Base-by-base conservation (phyloP, 768 basidiomycete species). In the Termitomyces sp. region DNA sequence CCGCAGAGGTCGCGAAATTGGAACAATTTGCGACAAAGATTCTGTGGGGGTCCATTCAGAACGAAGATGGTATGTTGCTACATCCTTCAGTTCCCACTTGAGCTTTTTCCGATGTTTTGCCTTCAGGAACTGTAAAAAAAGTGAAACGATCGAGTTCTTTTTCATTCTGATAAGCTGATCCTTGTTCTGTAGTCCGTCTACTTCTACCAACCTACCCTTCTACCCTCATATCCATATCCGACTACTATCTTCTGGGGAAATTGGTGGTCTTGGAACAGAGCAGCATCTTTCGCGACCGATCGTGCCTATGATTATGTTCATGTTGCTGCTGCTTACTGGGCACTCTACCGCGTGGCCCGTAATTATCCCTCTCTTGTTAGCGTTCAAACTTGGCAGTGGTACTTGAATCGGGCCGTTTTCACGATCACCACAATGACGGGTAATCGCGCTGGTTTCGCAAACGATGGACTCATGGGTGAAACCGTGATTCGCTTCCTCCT, bases 191-290 rank as follows among this genome's bases (percentile, higher is more conserved):
- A 81, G 79, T 68, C 79, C 2, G 79, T 82, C 6, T 83, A 76
- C 66, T 83, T 73, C 68, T 82, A 82, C 54, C 69, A 84, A 58
- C 80, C 81, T 6, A 61, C 64, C 7, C 65, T 76, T 18, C 72
- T 77, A 0, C 75, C 81, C 0, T 69, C 66, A 40, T 84, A 84
- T 64, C 60, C 64, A 13, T 84, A 84, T 63, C 82, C 82, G 2
- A 67, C 73, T 0, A 69, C 61, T 10, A 78, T 82, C 53, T 63
- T 75, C 63, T 84, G 80, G 79, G 73, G 75, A 5, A 77, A 79
- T 57, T 82, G 81, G 80, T 82, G 81, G 80, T 80, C 79, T 1
- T 83, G 81, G 82, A 77, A 80, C 56, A 69, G 75, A 62, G 77
- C 77, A 3, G 71, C 70, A 0, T 74, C 80, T 1, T 83, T 71